Conservation (phyloP, 257 asterid genomes). For the Solanum chaucha region DNA sequence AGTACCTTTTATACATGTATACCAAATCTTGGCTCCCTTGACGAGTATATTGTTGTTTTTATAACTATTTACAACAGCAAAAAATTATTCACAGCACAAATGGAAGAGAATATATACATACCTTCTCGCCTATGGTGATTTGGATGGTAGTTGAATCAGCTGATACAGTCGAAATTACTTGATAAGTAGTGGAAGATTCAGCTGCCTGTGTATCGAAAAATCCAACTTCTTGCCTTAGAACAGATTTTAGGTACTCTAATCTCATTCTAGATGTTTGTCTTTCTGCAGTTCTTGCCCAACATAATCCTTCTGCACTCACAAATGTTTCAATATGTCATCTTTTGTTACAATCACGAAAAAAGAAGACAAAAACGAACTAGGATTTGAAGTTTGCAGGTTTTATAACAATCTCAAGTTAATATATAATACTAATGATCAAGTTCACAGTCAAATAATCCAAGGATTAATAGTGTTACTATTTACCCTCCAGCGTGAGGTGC, state of each 20-base stretch:
- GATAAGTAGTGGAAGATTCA: constrained; percentile 63
- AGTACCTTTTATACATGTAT: neutral
- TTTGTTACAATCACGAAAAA: neutral
- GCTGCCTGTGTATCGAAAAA: constrained; percentile 70
- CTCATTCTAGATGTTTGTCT: constrained; percentile 83
- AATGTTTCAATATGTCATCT: neutral
- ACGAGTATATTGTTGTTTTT: neutral
- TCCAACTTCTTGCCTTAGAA: constrained; percentile 67
- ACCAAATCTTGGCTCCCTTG: neutral
- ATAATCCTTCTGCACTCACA: constrained; percentile 52
- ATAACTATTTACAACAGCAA: neutral
- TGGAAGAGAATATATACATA: neutral
- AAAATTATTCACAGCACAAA: neutral
- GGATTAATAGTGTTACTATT: neutral
- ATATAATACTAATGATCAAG: neutral
- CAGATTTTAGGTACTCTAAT: constrained; percentile 79
- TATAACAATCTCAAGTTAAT: neutral
- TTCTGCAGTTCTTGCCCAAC: constrained; percentile 95
- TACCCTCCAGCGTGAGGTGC: neutral
- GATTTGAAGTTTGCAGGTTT: neutral
- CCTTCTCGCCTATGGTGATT: constrained; percentile 75
- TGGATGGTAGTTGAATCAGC: constrained; percentile 64
- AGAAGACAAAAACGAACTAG: neutral
- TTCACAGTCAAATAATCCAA: neutral
- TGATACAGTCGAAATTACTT: constrained; percentile 60